phyloP scores from a whole-genome alignment of 495 filamentous ascomycete species.

The Hapsidospora chrysogenum region DNA sequence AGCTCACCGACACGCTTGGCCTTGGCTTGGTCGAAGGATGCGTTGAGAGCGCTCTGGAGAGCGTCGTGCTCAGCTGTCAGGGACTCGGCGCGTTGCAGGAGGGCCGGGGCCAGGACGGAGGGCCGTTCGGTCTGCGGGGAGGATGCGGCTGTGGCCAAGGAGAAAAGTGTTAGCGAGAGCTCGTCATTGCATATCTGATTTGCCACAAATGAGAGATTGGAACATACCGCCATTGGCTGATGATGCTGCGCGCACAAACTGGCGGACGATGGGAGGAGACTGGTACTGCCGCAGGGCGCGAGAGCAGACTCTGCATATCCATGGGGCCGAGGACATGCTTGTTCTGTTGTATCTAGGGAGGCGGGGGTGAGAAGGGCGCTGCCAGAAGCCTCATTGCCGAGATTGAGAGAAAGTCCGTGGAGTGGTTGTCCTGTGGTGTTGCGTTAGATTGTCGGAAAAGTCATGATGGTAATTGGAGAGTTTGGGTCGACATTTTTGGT shows the following conservation, averaged over 20 bases:
- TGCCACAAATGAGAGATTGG: background rate
- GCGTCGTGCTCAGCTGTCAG: conserved; percentile 37
- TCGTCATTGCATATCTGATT: background rate
- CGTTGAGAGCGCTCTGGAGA: conserved; percentile 36
- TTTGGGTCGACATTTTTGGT: too few relatives aligned
- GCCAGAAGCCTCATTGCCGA: too few relatives aligned
- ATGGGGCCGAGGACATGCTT: conserved; percentile 1
- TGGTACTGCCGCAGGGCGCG: background rate
- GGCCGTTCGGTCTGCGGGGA: background rate
- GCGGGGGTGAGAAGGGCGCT: too few relatives aligned
- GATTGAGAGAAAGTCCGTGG: too few relatives aligned
- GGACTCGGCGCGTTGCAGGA: conserved; percentile 24
- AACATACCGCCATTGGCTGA: too few relatives aligned
- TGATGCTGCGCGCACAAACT: background rate
- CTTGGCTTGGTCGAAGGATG: conserved; percentile 50
- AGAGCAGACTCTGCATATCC: conserved; percentile 2
- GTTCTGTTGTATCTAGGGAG: too few relatives aligned
- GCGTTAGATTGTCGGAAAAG: too few relatives aligned
- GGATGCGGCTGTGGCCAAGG: too few relatives aligned
- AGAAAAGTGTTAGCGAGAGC: background rate
- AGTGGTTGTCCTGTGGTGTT: too few relatives aligned
- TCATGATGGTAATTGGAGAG: too few relatives aligned
- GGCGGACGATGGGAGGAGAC: conserved; percentile 1
- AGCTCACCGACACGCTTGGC: conserved; percentile 71
- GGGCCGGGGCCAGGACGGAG: conserved; percentile 13